Evolutionary conservation across 2,329 filamentous ascomycete species (phyloP), one percentile per base, ranked within the genome.

Genomic region (Aspergillus fructus): DNA sequence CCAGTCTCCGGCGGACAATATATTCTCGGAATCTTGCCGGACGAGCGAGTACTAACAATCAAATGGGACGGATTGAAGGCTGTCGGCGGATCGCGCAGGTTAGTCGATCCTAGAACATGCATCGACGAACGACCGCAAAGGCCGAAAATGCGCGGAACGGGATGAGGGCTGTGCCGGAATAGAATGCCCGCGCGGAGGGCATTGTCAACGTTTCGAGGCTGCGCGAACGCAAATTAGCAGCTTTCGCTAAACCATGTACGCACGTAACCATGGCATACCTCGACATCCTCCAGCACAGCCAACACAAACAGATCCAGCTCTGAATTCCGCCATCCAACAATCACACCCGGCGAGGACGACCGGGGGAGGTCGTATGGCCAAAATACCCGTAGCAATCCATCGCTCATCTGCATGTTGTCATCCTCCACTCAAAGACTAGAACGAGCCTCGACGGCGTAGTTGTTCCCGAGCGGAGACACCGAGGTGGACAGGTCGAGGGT

Each of bases 351-450:
- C 56, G 85, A 81, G 65, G 86, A 84, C 55, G 88, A 89, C 74
- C 82, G 83, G 54, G 85, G 83, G 69, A 91, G 86, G 78, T 96
- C 93, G 70, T 89, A 89, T 69, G 94, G 96, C 94, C 94, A 99
- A 80, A 99, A 97, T 79, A 99, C 88, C 81, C 94, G 91, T 88
- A 97, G 91, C 81, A 97, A 82, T 71, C 90, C 93, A 90, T 94
- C 83, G 68, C 79, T 79, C 77, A 80, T 79, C 74, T 85, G 80
- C 85, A 87, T 87, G 74, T 81, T 85, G 80, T 77, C 83, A 85
- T 79, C 76, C 68, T 70, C 65, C 62, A 60, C 59, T 52, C 39
- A 58, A 30, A 65, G 64, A 62, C 83, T 85, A 97, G 77, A 99
- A 97, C 59, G 94, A 99, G 66, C 94, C 94, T 75, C 94, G 86